These are phyloP conservation scores for Xylariales sp. DNA, from an alignment of 2,329 filamentous ascomycete species.

Conservation along the genomic window DNA sequence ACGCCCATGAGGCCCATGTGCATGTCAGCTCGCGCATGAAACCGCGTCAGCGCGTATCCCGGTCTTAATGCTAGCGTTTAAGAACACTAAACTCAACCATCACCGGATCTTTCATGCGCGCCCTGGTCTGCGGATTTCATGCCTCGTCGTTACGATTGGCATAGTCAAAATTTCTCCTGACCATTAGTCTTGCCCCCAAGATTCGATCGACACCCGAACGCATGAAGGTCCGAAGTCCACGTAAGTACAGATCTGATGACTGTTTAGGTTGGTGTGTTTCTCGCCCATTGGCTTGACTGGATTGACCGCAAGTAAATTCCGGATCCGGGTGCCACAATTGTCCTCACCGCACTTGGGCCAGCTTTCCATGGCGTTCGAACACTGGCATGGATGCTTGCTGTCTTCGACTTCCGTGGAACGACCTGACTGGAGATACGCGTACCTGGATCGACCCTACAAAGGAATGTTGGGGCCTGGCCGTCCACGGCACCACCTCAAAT, in stretches of 20 bases:
- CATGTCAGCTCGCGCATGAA: not conserved
- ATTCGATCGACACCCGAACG: too few species aligned
- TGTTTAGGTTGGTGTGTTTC: slow-evolving; percentile 4
- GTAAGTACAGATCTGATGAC: too few species aligned
- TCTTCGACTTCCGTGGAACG: not conserved
- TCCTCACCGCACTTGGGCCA: slow-evolving; percentile 4
- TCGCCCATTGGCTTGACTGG: slow-evolving; percentile 5
- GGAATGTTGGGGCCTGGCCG: too few species aligned
- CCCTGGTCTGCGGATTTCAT: not conserved
- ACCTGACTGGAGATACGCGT: too few species aligned
- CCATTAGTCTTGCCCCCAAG: too few species aligned
- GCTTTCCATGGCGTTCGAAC: not conserved
- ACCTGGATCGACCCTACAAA: too few species aligned
- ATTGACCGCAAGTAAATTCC: not conserved
- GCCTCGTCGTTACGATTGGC: not conserved
- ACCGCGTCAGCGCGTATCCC: not conserved
- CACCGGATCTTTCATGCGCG: not conserved
- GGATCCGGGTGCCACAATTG: not conserved
- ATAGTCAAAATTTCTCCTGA: too few species aligned
- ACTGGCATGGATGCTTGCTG: not conserved
- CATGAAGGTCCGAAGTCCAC: too few species aligned
- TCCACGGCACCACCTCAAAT: too few species aligned
- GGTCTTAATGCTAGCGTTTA: not conserved
- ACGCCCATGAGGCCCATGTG: too few species aligned
- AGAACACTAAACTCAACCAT: not conserved